phyloP scores from a whole-genome alignment of 768 basidiomycete genomes.

The Suillus americanus region DNA sequence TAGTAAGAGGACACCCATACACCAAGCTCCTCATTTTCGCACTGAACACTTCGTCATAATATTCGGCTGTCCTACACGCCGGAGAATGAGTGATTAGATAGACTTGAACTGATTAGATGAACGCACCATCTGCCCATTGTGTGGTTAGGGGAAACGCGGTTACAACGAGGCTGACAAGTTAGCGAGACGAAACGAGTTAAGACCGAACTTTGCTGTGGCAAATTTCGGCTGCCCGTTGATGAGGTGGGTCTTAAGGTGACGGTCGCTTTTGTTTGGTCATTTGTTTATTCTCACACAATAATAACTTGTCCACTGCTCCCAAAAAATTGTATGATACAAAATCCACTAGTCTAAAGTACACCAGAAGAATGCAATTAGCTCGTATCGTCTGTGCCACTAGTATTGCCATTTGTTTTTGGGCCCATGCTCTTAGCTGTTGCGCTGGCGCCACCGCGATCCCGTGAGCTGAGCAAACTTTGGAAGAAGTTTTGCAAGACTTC shows the following conservation, averaged over 20 bases:
- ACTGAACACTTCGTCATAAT: slow-evolving; percentile 71
- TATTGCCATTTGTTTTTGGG: slow-evolving; percentile 36
- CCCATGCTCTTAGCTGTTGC: slow-evolving; percentile 27
- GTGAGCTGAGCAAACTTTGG: slow-evolving; percentile 73
- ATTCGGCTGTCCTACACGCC: slow-evolving; percentile 60
- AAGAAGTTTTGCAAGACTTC: slow-evolving; percentile 89
- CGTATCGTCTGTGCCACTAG: slow-evolving; percentile 38
- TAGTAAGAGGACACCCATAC: slow-evolving; percentile 43
- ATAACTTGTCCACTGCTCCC: background rate
- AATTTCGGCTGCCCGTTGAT: slow-evolving; percentile 10
- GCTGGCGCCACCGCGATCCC: slow-evolving; percentile 49
- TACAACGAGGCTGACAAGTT: slow-evolving; percentile 28
- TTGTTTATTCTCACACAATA: slow-evolving; percentile 14
- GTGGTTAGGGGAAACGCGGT: slow-evolving; percentile 8
- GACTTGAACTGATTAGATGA: slow-evolving; percentile 8
- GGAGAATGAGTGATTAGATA: background rate
- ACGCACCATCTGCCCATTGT: slow-evolving; percentile 68
- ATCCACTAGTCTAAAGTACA: background rate
- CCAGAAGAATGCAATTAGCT: slow-evolving; percentile 19
- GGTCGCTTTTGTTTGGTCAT: slow-evolving; percentile 13
- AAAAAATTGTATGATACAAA: slow-evolving; percentile 7
- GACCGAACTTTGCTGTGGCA: slow-evolving; percentile 6
- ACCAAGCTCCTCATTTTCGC: slow-evolving; percentile 76
- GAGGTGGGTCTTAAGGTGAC: slow-evolving; percentile 13
- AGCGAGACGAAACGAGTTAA: slow-evolving; percentile 5